Conservation (phyloP, 2,329 filamentous ascomycete species). For the Nothophoma quercina region DNA sequence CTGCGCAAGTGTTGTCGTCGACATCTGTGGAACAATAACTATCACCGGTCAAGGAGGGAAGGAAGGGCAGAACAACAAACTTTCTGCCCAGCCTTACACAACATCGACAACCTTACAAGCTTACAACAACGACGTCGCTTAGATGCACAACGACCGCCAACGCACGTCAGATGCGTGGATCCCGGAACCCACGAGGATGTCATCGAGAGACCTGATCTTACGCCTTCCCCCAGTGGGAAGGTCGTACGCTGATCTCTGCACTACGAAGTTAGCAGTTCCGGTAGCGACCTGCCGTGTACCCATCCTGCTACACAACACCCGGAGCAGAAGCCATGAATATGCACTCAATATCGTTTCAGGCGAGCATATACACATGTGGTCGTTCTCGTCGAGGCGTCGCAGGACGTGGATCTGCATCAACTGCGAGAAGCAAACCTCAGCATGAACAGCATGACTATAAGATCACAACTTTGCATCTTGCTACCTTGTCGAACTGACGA, state of each 20-base stretch:
- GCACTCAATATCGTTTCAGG: slow-evolving; percentile 10
- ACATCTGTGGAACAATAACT: neutral
- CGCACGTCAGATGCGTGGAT: slow-evolving; percentile 6
- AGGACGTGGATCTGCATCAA: neutral
- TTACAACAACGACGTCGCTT: slow-evolving; percentile 11
- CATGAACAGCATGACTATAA: neutral
- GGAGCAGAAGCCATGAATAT: neutral
- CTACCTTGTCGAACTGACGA: neutral
- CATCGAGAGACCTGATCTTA: neutral
- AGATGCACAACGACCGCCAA: slow-evolving; percentile 11
- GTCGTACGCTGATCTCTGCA: slow-evolving; percentile 12
- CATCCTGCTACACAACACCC: slow-evolving; percentile 16
- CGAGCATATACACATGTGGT: neutral
- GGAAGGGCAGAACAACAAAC: slow-evolving; percentile 3
- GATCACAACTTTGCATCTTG: neutral
- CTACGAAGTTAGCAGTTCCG: slow-evolving; percentile 12
- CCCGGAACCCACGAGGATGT: slow-evolving; percentile 14
- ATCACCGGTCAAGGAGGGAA: slow-evolving; percentile 1
- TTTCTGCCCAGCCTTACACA: slow-evolving; percentile 5
- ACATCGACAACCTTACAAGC: neutral
- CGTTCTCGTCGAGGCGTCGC: slow-evolving; percentile 1
- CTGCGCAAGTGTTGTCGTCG: neutral
- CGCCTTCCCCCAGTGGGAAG: slow-evolving; percentile 2
- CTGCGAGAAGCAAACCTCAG: neutral
- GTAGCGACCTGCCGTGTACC: slow-evolving; percentile 15